Conservation (phyloP, 441 rosid species). For the Adansonia madagascariensis region DNA sequence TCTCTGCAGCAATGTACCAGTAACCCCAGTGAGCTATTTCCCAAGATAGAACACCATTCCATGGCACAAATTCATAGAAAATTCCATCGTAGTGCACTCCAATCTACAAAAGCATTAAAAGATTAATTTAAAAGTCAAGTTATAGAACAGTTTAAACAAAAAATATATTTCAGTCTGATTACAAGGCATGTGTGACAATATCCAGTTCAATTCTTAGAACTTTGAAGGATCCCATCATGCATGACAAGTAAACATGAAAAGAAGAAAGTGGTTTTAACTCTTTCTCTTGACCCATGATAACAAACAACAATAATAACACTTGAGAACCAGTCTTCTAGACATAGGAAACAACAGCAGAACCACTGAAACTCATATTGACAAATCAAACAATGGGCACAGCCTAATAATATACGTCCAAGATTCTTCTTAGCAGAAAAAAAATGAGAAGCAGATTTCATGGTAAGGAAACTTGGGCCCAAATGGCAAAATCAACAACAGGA, state of each 20-base stretch:
- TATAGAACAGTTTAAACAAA: not conserved
- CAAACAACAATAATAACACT: not conserved
- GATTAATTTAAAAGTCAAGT: not conserved
- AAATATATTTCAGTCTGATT: not conserved
- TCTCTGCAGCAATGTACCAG: conserved; percentile 84
- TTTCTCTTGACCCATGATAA: not conserved
- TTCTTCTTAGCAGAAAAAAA: not conserved
- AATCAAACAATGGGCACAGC: not conserved
- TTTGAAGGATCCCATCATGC: not conserved
- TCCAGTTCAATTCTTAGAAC: conserved; percentile 12
- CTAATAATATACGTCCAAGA: conserved; percentile 2
- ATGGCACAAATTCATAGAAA: conserved; percentile 91
- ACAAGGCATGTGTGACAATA: not conserved
- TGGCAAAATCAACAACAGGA: not conserved
- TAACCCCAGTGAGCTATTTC: conserved; percentile 83
- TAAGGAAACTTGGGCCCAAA: not conserved
- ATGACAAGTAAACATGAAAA: not conserved
- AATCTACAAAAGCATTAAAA: conserved; percentile 52
- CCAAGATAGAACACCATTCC: conserved; percentile 82
- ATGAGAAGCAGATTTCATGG: not conserved
- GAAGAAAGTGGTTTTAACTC: not conserved
- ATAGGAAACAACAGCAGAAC: conserved; percentile 1
- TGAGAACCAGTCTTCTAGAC: not conserved
- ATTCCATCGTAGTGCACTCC: conserved; percentile 85
- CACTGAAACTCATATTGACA: not conserved